Evolutionary conservation across 192 early-diverging fungal species (phyloP), one percentile per base, ranked within the genome.

Genomic region (Phlyctochytrium bullatum): DNA sequence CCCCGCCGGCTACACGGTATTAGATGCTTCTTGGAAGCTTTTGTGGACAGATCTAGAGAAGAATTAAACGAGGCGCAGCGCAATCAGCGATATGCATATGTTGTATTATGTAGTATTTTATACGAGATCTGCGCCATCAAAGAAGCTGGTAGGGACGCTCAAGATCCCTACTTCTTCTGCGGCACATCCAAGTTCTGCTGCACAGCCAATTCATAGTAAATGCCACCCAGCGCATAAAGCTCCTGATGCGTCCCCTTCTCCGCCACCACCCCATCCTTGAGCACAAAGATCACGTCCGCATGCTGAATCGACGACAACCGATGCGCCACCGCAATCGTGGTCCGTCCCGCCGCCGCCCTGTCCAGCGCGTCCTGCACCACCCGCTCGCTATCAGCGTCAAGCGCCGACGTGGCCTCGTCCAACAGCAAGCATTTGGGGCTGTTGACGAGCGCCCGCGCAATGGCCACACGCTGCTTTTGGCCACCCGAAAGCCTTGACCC

Each of bases 251-350:
- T 80, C 27, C 89, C 89, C 3, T 69, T 32, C 65, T 91, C 89
- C 27, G 75, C 74, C 1, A 90, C 66, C 3, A 12, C 23, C 2
- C 80, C 80, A 36, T 82, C 76, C 53, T 81, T 70, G n/a, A 84
- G 66, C 17, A 84, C 83, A 66, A 73, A 68, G 66, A 92, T 88
- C 16, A 80, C 40, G 74, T 92, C 88, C 12, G 88, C 86, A 32
- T 80, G 74, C 16, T 83, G 79, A 54, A 91, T 84, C 6, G 82
- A 85, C 6, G 76, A 76, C 34, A 92, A 64, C 29, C 89, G 77
- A 78, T 92, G 90, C 2, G 90, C 90, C 73, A 92, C 89, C 1
- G 83, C 83, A 33, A 92, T 78, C 2, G 87, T 86, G 2, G 90
- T 89, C 27, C 93, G 76, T 3, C 92, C 93, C 31, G 56, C 79